Base-by-base conservation (phyloP, 345 rosid genomes). In the Citrus mangshanensis region DNA sequence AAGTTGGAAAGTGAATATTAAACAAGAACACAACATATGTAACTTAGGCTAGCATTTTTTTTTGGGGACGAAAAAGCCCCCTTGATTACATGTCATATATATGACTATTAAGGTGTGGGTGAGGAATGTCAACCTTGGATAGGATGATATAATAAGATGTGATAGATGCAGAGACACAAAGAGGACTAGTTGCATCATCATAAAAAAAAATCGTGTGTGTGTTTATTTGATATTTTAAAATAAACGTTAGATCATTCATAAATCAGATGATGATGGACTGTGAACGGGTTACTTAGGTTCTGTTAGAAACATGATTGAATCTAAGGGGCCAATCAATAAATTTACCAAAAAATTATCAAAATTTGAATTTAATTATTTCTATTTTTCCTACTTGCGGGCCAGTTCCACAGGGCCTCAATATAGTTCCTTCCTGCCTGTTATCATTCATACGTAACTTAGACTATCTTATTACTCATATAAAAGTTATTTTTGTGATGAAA, bases 91-190 rank as follows among this genome's bases (percentile, higher is more conserved):
- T 61, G 74, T 19, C 51, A 13, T 12, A 46, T n/a, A 16, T 32
- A 16, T 21, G 37, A 64, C 4, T 67, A 7, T 59, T 1, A 32
- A 75, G 67, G 51, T 13, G 62, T 28, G 70, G 75, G 27, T 22
- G 40, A 68, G 75, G 89, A 88, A 84, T 84, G 89, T 84, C 91
- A 88, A 82, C 91, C 79, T 84, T 68, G 75, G 82, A 81, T 78
- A 79, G 75, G 78, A 72, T 42, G 76, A 46, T 46, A 70, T 73
- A 49, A 22, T 68, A 38, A 19, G 75, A 80, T 73, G 72, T 64
- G 28, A 42, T 27, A 38, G 42, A 13, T 32, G 42, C 28, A 63
- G 25, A 62, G 7, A 64, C 42, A 58, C 51, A 58, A 7, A 22
- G 42, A 21, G 9, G 34, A 13, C 18, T 25, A 69, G 54, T 74